A percentile compares a stretch with the other conserved stretches of the same genome.
Conservation (phyloP, 2,329 filamentous ascomycete species). For the Scolecobasidium constrictum region DNA sequence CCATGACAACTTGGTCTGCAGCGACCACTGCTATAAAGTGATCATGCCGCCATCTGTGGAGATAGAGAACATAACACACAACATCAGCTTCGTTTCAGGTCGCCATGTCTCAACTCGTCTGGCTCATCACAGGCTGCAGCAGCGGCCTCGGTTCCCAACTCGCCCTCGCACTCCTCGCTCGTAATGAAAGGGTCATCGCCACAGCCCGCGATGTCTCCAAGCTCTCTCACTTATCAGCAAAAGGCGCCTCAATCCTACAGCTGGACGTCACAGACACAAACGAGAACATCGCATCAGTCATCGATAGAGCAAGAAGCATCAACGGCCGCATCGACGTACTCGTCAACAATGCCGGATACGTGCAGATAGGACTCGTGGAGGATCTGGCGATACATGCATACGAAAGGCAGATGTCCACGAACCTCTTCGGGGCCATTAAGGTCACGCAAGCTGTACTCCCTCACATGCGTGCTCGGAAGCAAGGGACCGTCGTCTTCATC, state of each 20-base stretch:
- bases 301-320: conserved; percentile 25
- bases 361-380: conserved; percentile 33
- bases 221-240: conserved; percentile 22
- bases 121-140: conserved; percentile 40
- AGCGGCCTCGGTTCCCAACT: conserved; percentile 37
- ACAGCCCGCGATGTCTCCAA: conserved; percentile 30
- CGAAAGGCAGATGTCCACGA: conserved; percentile 33
- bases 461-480: conserved; percentile 29
- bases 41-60: no score
- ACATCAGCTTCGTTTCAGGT: no score
- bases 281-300: conserved; percentile 22
- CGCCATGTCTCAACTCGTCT: conserved; percentile 22
- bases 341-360: conserved; percentile 76
- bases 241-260: conserved; percentile 24
- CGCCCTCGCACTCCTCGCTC: conserved; percentile 30
- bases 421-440: conserved; percentile 43
- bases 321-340: conserved; percentile 78
- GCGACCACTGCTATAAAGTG: no score
- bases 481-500: conserved; percentile 20
- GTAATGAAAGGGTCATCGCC: conserved; percentile 39
- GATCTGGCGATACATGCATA: no score
- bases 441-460: conserved; percentile 39
- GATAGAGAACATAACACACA: no score
- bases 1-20: no score
- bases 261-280: conserved; percentile 31